Evolutionary conservation across 306 rosid species (phyloP).

Genomic region (Malus sieversii): DNA sequence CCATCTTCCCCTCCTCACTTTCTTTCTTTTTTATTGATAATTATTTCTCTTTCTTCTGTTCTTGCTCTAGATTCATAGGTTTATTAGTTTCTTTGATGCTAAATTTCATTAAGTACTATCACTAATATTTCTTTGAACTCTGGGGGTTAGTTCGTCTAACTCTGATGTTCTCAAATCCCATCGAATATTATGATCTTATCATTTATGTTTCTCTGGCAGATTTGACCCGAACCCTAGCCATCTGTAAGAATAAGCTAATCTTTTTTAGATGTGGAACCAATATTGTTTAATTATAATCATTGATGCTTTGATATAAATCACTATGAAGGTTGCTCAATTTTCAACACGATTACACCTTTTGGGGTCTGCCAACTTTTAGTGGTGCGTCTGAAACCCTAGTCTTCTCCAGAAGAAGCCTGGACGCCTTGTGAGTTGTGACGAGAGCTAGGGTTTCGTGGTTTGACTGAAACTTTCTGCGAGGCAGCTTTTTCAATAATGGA

Average conservation of each 20-base stretch:
- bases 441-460: slow-evolving; percentile 38
- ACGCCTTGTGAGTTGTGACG: slow-evolving; percentile 9
- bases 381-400: slow-evolving; percentile 31
- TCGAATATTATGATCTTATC: not conserved
- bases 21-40: not conserved
- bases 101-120: not conserved
- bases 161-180: not conserved
- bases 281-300: not conserved
- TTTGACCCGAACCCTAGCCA: not conserved
- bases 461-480: slow-evolving; percentile 35
- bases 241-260: not conserved
- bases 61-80: not conserved
- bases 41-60: not conserved
- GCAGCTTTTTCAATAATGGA: slow-evolving; percentile 31
- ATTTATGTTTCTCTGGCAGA: not conserved
- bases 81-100: not conserved
- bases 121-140: not conserved
- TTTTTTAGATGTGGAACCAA: not conserved
- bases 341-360: not conserved
- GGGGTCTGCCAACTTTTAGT: not conserved
- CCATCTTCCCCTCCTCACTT: not conserved
- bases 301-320: too few relatives aligned
- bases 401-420: slow-evolving; percentile 9
- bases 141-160: not conserved
- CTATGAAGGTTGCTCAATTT: not conserved